phyloP scores from a whole-genome alignment of 495 filamentous ascomycete genomes.

The Apiosordaria backusii region DNA sequence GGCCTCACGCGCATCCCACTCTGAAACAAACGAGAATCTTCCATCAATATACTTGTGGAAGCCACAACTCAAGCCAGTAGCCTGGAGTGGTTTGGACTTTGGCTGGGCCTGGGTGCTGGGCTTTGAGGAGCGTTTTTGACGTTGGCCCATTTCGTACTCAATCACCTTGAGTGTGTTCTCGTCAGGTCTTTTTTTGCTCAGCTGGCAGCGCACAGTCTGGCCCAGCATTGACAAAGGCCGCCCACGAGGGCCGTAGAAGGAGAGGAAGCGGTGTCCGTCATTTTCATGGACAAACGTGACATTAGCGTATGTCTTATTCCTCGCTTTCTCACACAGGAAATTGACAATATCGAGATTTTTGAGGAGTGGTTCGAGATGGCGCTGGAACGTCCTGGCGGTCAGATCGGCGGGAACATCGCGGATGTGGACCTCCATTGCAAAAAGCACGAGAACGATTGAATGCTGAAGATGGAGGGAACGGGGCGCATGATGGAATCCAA shows the following conservation, averaged over 20 bases:
- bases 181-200: constrained; percentile 40
- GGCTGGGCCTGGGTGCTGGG: background rate
- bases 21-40: constrained; percentile 43
- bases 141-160: constrained; percentile 31
- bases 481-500: background rate
- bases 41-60: constrained; percentile 42
- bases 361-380: constrained; percentile 34
- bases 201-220: constrained; percentile 37
- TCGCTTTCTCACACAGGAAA: constrained; percentile 36
- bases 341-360: constrained; percentile 31
- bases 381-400: constrained; percentile 31
- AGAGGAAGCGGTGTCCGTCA: constrained; percentile 41
- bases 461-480: background rate
- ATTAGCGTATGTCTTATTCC: constrained; percentile 24
- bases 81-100: constrained; percentile 27
- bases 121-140: constrained; percentile 11
- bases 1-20: constrained; percentile 35
- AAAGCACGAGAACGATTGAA: too few relatives aligned
- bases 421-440: constrained; percentile 43
- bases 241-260: constrained; percentile 17
- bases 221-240: constrained; percentile 36
- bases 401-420: constrained; percentile 35
- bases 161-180: constrained; percentile 39
- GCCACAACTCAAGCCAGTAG: constrained; percentile 45
- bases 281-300: constrained; percentile 36